Base-by-base conservation (phyloP, 1,284 basidiomycete species). In the Ustilago trichophora region DNA sequence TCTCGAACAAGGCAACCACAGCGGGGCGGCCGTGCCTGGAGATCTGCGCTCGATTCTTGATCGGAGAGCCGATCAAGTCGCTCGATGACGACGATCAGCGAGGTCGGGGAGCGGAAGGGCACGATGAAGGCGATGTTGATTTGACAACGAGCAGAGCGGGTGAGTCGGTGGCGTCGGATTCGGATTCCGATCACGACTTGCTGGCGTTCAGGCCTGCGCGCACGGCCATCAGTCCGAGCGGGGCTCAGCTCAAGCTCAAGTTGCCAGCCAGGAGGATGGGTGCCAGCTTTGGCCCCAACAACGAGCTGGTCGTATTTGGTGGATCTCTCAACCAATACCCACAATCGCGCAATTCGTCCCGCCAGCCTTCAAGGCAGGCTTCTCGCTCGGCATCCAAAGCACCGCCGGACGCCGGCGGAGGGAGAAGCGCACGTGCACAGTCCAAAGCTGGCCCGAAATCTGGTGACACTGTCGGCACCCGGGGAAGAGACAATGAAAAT, bases 51-150 rank as follows among this genome's bases (percentile, higher is more conserved):
- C 59, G 58, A 10, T 77, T 77, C 42, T 35, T 77, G 48, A 59
- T 66, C 6, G 73, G 75, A n/a, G 72, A 73, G 33, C 58, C 63
- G n/a, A 60, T 74, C 44, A 66, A 62, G 38, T 51, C 48, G 42
- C 56, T 76, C 6, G 62, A 57, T n/a, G 55, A 38, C 16, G 56
- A 42, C 6, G 70, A 40, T 6, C 38, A 15, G 18, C 46, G 35
- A 13, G 43, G 36, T 8, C 26, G 27, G n/a, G 41, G 46, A 32
- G 50, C 37, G 10, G 53, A 55, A n/a, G n/a, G n/a, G n/a, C n/a
- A n/a, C 4, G 49, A 48, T 5, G 51, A 37, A 4, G 44, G 19
- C 10, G 55, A 54, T 11, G 50, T 12, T 7, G 57, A 53, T 7
- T 12, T 41, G 5, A 56, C 32, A 0, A 62, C 55, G 13, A 60